Conservation (phyloP, 164 flowering plant genomes). For the Stephania yunnanensis region DNA sequence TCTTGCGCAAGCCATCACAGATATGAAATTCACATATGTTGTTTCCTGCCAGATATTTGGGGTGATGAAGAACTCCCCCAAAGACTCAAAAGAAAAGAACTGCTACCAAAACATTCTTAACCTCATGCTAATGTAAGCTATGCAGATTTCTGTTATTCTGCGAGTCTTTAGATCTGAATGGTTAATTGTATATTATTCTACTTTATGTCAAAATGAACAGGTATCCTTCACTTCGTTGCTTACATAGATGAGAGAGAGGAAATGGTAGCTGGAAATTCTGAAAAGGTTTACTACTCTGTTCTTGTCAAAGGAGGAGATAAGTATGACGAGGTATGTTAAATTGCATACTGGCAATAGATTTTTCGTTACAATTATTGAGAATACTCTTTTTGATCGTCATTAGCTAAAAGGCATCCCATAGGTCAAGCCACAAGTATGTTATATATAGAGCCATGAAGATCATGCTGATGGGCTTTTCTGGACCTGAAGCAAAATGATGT, state of each 20-base stretch:
- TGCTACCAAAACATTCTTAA: conserved; percentile 75
- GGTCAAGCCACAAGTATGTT: too few species aligned
- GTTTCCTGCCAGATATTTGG: conserved; percentile 98
- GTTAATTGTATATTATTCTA: conserved; percentile 5
- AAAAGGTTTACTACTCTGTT: conserved; percentile 78
- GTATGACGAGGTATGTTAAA: conserved; percentile 71
- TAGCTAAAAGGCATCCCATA: too few species aligned
- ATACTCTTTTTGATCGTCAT: not conserved
- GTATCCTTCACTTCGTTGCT: conserved; percentile 91
- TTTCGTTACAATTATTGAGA: not conserved
- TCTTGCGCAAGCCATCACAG: conserved; percentile 66
- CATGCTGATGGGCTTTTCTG: not conserved
- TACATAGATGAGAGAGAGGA: conserved; percentile 92
- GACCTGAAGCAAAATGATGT: not conserved
- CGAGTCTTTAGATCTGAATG: not conserved
- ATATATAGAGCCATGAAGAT: too few species aligned
- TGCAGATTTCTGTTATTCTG: not conserved
- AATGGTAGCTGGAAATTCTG: conserved; percentile 44
- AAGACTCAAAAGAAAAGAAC: conserved; percentile 50
- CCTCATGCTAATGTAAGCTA: conserved; percentile 81
- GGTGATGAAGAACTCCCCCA: conserved; percentile 73
- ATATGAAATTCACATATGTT: conserved; percentile 95
- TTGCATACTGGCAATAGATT: not conserved
- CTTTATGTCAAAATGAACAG: conserved; percentile 29
- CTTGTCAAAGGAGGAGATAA: conserved; percentile 96